Evolutionary conservation across 495 filamentous ascomycete species (phyloP), one percentile per base, ranked within the genome.

Genomic region (Penicillium ucsense): DNA sequence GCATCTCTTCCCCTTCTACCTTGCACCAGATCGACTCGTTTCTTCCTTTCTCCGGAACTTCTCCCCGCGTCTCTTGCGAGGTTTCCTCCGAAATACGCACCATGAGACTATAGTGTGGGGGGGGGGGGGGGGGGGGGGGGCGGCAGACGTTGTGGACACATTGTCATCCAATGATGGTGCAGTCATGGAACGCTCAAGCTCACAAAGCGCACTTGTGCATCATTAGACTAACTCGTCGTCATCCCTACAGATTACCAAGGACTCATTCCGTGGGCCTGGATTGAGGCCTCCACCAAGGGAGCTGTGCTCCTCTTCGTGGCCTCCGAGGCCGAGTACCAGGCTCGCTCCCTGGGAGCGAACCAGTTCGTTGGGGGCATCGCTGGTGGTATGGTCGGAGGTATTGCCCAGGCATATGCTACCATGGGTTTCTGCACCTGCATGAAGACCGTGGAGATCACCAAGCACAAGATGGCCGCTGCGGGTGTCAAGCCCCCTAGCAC

Each of bases 351-450:
- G 56, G 94, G 94, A 54, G 90, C 89, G 54, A 76, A 74, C 55
- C 84, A 90, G 61, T 97, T 98, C 71, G 73, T 82, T 47, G 80
- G 80, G 55, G 92, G 92, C 65, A 95, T 98, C 71, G 62, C 74
- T 9, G 94, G 92, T 57, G 92, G 92, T 68, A 91, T 98, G 76
- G 77, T 80, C 31, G 92, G 92, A 59, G 92, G 92, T 77, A 81
- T 98, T 45, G 94, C 89, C 40, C 92, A 98, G 73, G 92, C 92
- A 33, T 98, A 98, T 65, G 92, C 92, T 48, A 98, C 92, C 55
- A 96, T 98, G 89, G 92, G 92, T 48, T 98, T 98, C 81, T 98
- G 92, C 71, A 98, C 92, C 35, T 98, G 92, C 79, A 98, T 98
- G 92, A 98, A 98, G 83, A 98, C 92, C 47, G 94, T 96, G 51